phyloP scores from a whole-genome alignment of 2,329 filamentous ascomycete species.

The Ophiostoma sp. region DNA sequence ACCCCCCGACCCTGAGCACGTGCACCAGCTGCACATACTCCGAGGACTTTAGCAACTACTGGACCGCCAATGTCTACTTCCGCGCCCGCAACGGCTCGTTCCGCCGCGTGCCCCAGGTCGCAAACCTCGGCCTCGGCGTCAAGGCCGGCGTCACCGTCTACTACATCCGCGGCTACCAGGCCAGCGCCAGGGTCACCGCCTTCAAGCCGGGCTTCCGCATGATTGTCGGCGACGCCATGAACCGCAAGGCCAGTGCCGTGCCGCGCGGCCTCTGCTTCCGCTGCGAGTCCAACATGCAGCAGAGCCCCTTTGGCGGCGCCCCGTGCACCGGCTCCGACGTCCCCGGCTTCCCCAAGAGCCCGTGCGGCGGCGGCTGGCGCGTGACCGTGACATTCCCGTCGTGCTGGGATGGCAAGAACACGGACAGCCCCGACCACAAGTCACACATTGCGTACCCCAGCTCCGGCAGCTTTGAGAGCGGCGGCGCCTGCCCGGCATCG shows the following conservation, averaged over 20 bases:
- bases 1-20: background rate
- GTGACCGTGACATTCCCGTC: too few species aligned
- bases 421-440: too few species aligned
- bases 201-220: too few species aligned
- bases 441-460: too few species aligned
- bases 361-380: too few species aligned
- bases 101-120: constrained; percentile 34
- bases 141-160: background rate
- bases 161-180: background rate
- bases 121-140: background rate
- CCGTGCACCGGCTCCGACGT: too few species aligned
- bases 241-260: background rate
- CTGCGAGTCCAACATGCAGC: constrained; percentile 25
- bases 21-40: constrained; percentile 30
- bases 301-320: constrained; percentile 32
- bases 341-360: too few species aligned
- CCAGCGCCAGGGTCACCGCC: background rate
- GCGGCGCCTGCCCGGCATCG: constrained; percentile 27
- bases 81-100: constrained; percentile 31
- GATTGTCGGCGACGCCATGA: background rate
- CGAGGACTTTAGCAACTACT: constrained; percentile 32
- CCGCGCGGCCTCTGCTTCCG: constrained; percentile 1
- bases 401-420: too few species aligned
- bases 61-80: constrained; percentile 34
- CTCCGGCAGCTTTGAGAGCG: constrained; percentile 28